Conservation (phyloP, 495 filamentous ascomycete species). For the Aspergillus coremiiformis region DNA sequence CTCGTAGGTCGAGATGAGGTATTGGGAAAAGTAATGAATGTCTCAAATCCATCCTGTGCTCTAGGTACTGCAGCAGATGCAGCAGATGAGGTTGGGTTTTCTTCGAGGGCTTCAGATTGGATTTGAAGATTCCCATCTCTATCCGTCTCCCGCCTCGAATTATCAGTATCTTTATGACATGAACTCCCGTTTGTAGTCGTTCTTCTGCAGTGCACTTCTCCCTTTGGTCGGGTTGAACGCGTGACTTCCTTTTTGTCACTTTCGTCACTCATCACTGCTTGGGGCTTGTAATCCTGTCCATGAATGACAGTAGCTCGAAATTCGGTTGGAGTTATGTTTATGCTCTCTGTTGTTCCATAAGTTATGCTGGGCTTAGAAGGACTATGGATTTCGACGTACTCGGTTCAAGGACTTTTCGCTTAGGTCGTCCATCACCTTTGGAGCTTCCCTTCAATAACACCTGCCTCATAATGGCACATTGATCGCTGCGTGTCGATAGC, state of each 20-base stretch:
- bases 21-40: conserved; percentile 18
- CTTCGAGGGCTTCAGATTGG: neutral
- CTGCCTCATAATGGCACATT: conserved; percentile 17
- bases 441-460: conserved; percentile 14
- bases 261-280: neutral
- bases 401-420: conserved; percentile 51
- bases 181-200: neutral
- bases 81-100: neutral
- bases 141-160: neutral
- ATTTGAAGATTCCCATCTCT: neutral
- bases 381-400: conserved; percentile 37
- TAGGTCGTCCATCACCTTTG: conserved; percentile 13
- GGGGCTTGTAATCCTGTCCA: neutral
- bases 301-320: neutral
- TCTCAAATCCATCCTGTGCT: neutral
- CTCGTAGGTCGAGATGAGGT: conserved; percentile 52
- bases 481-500: conserved; percentile 6
- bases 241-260: neutral
- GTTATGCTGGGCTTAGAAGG: neutral
- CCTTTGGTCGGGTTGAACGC: neutral
- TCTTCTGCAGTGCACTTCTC: neutral
- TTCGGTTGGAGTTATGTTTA: conserved; percentile 36
- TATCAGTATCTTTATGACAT: neutral
- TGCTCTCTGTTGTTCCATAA: conserved; percentile 42
- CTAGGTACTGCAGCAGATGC: neutral